Evolutionary conservation across 2,329 filamentous ascomycete species (phyloP).

Genomic region (Akanthomyces dipterigenus): DNA sequence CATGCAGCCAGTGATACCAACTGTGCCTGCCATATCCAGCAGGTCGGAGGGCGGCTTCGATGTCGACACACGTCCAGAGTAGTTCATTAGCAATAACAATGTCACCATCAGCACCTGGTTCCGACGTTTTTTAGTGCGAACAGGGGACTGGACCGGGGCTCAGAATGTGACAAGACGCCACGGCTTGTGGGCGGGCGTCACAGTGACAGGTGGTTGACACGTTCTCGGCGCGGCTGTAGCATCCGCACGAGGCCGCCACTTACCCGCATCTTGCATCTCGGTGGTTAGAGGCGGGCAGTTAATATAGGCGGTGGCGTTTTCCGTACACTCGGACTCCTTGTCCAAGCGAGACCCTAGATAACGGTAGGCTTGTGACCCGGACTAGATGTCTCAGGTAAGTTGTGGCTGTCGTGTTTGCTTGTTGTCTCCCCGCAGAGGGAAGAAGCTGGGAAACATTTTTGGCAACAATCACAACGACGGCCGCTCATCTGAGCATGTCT

Average conservation of each 20-base stretch:
- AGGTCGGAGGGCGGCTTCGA: neutral
- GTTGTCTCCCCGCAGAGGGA: neutral
- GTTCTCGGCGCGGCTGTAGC: conserved; percentile 1
- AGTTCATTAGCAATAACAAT: neutral
- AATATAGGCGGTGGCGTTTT: neutral
- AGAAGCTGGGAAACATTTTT: neutral
- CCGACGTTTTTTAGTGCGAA: neutral
- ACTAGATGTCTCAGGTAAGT: neutral
- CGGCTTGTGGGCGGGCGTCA: neutral
- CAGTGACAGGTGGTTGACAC: conserved; percentile 4
- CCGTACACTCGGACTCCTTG: neutral
- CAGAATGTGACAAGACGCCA: conserved; percentile 6
- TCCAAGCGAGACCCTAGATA: neutral
- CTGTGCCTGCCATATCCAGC: neutral
- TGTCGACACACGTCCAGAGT: neutral
- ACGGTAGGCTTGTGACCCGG: neutral
- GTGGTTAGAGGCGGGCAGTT: neutral
- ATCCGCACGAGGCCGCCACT: conserved; percentile 3
- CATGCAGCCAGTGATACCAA: neutral
- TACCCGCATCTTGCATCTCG: neutral
- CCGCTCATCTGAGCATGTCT: neutral
- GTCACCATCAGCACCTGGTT: neutral
- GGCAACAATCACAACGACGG: neutral
- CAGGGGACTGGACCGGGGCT: neutral
- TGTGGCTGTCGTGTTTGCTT: neutral